Conservation (phyloP, 345 rosid species). For the Lenwebbia sp. region DNA sequence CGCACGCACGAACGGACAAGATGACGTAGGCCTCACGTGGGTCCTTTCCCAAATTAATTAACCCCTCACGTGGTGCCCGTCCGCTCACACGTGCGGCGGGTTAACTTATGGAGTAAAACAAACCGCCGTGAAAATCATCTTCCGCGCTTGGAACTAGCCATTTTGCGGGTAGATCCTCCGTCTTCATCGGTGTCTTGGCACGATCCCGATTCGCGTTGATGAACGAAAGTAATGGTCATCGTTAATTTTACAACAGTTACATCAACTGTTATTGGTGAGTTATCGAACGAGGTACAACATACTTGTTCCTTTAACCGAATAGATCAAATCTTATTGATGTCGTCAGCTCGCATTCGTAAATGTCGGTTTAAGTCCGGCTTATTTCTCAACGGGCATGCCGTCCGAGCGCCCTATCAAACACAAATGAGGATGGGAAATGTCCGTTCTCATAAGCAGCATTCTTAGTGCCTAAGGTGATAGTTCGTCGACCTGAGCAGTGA, state of each 20-base stretch:
- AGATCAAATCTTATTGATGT: neutral
- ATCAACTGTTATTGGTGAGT: neutral
- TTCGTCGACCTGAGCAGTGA: neutral
- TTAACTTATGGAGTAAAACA: neutral
- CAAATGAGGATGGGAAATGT: neutral
- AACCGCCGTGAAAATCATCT: neutral
- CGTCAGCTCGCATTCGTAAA: rapidly evolving
- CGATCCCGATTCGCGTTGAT: neutral
- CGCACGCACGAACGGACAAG: neutral
- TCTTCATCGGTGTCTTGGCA: neutral
- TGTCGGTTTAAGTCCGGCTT: rapidly evolving
- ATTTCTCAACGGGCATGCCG: neutral
- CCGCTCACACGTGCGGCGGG: neutral
- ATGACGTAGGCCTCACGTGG: neutral
- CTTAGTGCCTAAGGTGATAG: rapidly evolving
- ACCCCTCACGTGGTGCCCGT: neutral
- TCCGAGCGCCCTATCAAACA: neutral
- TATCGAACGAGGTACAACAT: too few relatives aligned
- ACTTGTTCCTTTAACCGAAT: rapidly evolving
- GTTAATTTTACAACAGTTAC: neutral
- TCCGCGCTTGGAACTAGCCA: neutral
- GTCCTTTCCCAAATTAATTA: neutral
- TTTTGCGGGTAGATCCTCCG: neutral
- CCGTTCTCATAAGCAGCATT: rapidly evolving
- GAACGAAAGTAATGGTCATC: neutral